Evolutionary conservation across 2,329 filamentous ascomycete genomes (phyloP).

Genomic region (Xylariaceae sp.): DNA sequence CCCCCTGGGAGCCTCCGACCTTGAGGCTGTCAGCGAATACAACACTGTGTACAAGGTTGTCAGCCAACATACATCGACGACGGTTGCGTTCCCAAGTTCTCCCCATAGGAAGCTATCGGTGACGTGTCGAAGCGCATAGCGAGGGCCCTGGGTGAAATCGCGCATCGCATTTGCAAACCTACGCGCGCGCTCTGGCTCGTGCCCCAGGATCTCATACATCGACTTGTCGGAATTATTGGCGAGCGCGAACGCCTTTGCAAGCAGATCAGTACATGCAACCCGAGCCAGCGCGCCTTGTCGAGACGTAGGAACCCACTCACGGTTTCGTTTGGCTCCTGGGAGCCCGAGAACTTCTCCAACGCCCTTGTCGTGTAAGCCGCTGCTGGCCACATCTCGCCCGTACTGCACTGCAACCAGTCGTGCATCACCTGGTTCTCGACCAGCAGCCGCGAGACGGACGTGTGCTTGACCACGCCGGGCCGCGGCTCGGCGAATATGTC

Average conservation of each 20-base stretch:
- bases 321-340: constrained; percentile 52
- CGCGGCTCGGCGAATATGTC: constrained; percentile 42
- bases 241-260: constrained; percentile 57
- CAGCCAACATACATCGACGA: constrained; percentile 22
- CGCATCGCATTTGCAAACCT: constrained; percentile 62
- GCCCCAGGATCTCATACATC: constrained; percentile 59
- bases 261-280: too few species aligned
- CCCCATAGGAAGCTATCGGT: constrained; percentile 60
- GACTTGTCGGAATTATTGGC: constrained; percentile 56
- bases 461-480: constrained; percentile 32
- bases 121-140: constrained; percentile 59
- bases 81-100: constrained; percentile 26
- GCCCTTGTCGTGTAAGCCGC: constrained; percentile 17
- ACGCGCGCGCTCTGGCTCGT: constrained; percentile 50
- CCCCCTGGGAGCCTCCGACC: constrained; percentile 23
- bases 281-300: too few species aligned
- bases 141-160: constrained; percentile 53
- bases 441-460: constrained; percentile 29
- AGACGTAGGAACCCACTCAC: constrained; percentile 43
- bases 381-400: constrained; percentile 23
- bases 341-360: constrained; percentile 42
- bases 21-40: neutral
- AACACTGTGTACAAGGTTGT: neutral
- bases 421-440: constrained; percentile 48
- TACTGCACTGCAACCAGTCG: constrained; percentile 45